Evolutionary conservation across 2,329 filamentous ascomycete genomes (phyloP).

Genomic region (Xylariaceae sp.): DNA sequence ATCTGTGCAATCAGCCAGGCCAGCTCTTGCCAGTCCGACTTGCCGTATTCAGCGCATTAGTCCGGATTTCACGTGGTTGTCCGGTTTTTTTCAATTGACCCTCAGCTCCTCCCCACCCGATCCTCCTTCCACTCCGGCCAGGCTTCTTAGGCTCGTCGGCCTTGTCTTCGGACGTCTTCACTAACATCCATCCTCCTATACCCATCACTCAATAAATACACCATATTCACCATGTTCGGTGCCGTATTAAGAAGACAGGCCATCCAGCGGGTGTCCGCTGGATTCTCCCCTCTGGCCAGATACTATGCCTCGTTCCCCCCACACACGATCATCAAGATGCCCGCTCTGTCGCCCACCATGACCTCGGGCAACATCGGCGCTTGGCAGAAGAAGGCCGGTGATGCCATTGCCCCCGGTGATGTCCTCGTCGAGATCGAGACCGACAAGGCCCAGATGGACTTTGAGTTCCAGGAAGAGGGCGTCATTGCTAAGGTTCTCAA

Average conservation of each 20-base stretch:
- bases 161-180: background rate
- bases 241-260: slow-evolving; percentile 59
- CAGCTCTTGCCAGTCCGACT: slow-evolving; percentile 14
- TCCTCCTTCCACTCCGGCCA: slow-evolving; percentile 9
- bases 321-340: slow-evolving; percentile 96
- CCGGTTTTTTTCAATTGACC: slow-evolving; percentile 11
- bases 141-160: slow-evolving; percentile 12
- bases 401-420: slow-evolving; percentile 81
- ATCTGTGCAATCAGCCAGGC: slow-evolving; percentile 26
- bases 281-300: slow-evolving; percentile 53
- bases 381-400: slow-evolving; percentile 97
- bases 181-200: slow-evolving; percentile 4
- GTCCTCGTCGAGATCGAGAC: slow-evolving; percentile 98
- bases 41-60: slow-evolving; percentile 21
- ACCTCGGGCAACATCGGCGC: slow-evolving; percentile 89
- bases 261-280: slow-evolving; percentile 47
- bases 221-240: slow-evolving; percentile 50
- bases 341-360: slow-evolving; percentile 96
- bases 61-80: slow-evolving; percentile 18
- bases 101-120: background rate
- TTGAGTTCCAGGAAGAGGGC: slow-evolving; percentile 98
- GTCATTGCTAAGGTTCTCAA: slow-evolving; percentile 90
- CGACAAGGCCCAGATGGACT: slow-evolving; percentile 99
- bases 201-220: slow-evolving; percentile 18
- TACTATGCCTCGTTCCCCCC: slow-evolving; percentile 81